These are phyloP conservation scores for Sutorius eximius DNA, from an alignment of 1,284 basidiomycete species.

Conservation along the genomic window DNA sequence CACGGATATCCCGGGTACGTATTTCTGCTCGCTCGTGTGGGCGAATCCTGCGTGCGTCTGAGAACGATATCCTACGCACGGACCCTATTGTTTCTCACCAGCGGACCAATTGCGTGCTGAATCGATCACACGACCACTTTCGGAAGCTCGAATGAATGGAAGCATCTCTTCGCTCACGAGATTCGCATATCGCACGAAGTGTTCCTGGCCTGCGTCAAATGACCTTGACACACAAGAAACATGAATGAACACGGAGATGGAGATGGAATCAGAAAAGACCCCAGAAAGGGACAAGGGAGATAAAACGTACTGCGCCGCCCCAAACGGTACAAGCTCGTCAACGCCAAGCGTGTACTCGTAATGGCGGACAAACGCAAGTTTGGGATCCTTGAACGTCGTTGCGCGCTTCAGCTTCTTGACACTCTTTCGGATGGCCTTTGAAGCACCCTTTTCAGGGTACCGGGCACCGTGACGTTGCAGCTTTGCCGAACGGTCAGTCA, in stretches of 20 bases:
- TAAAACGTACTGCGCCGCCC: conserved; percentile 62
- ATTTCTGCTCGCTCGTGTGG: conserved; percentile 40
- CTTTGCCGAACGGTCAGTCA: conserved; percentile 37
- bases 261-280: not conserved
- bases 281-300: not conserved
- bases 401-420: conserved; percentile 53
- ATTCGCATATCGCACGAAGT: conserved; percentile 51
- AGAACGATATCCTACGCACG: not conserved
- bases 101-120: conserved; percentile 70
- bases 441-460: conserved; percentile 61
- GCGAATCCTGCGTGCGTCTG: conserved; percentile 47
- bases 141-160: conserved; percentile 68
- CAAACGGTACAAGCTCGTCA: conserved; percentile 66
- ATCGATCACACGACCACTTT: conserved; percentile 58
- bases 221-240: conserved; percentile 40
- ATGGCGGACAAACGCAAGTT: conserved; percentile 57
- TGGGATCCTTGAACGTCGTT: conserved; percentile 41
- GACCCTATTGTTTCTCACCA: conserved; percentile 40
- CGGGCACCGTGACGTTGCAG: conserved; percentile 82
- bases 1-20: conserved; percentile 47
- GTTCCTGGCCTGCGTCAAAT: conserved; percentile 45
- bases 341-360: conserved; percentile 58
- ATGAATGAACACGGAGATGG: not conserved
- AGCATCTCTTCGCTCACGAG: conserved; percentile 45
- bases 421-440: conserved; percentile 45